These are phyloP conservation scores for Lolium rigidum DNA, from an alignment of 176 grass and related monocot species.

Conservation along the genomic window DNA sequence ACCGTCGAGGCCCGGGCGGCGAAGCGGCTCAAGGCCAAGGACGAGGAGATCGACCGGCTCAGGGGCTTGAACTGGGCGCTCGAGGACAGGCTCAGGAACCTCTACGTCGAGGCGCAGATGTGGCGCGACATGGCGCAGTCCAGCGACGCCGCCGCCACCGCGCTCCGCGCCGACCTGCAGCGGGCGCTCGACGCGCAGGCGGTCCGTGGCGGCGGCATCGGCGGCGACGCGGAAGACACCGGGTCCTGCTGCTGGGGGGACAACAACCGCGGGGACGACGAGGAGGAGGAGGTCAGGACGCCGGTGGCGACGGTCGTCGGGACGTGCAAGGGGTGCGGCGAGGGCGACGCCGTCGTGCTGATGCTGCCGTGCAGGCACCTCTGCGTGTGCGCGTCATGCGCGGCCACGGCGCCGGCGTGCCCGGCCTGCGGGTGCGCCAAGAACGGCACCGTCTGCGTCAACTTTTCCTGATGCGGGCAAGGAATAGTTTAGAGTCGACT, in stretches of 20 bases:
- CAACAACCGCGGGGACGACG: neutral
- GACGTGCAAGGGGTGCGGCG: slow-evolving; percentile 54
- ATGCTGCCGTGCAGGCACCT: slow-evolving; percentile 87
- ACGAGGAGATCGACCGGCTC: slow-evolving; percentile 63
- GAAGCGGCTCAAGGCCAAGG: slow-evolving; percentile 59
- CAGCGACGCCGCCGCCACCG: slow-evolving; percentile 56
- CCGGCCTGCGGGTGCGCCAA: slow-evolving; percentile 65
- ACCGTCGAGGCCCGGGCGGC: slow-evolving; percentile 51
- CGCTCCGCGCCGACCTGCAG: slow-evolving; percentile 61
- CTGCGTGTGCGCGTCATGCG: slow-evolving; percentile 72
- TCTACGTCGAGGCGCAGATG: slow-evolving; percentile 62
- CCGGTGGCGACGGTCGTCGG: neutral
- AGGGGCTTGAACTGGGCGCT: slow-evolving; percentile 61
- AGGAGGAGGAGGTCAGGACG: neutral
- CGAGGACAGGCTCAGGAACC: slow-evolving; percentile 53
- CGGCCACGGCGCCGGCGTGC: slow-evolving; percentile 48
- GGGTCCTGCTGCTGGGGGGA: slow-evolving; percentile 82
- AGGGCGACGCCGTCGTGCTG: slow-evolving; percentile 54
- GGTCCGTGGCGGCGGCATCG: neutral
- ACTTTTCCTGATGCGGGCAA: slow-evolving; percentile 59
- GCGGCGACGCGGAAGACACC: slow-evolving; percentile 10
- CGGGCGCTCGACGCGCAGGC: slow-evolving; percentile 49
- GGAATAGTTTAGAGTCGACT: slow-evolving; percentile 32
- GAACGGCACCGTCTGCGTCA: slow-evolving; percentile 68
- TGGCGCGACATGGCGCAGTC: slow-evolving; percentile 75